These are phyloP conservation scores for Akanthomyces lecanii DNA, from an alignment of 2,329 filamentous ascomycete genomes.

Conservation along the genomic window DNA sequence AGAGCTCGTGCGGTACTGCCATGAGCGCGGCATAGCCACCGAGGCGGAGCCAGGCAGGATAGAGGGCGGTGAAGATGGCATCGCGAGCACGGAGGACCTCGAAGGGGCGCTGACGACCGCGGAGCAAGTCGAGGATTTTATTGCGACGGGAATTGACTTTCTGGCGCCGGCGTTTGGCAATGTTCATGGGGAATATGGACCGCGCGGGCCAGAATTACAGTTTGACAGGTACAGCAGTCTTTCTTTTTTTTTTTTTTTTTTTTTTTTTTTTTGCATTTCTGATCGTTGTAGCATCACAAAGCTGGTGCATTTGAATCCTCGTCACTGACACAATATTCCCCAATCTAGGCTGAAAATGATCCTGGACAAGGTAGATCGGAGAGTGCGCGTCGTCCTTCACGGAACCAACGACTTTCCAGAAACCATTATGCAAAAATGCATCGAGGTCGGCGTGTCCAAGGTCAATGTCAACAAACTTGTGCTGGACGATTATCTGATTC, in stretches of 20 bases:
- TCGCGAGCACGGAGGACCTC: constrained; percentile 53
- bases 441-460: constrained; percentile 36
- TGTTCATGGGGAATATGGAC: constrained; percentile 69
- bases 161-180: constrained; percentile 75
- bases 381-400: constrained; percentile 1
- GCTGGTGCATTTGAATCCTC: too few relatives aligned
- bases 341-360: neutral
- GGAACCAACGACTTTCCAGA: constrained; percentile 7
- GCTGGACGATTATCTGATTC: constrained; percentile 7
- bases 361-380: neutral
- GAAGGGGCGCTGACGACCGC: constrained; percentile 57
- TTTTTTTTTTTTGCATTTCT: too few relatives aligned
- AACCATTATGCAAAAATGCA: neutral
- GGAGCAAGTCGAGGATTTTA: constrained; percentile 66
- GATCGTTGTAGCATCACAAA: too few relatives aligned
- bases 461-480: constrained; percentile 45
- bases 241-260: neutral
- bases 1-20: constrained; percentile 58
- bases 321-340: neutral
- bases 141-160: constrained; percentile 68
- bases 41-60: constrained; percentile 68
- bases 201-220: constrained; percentile 1
- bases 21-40: constrained; percentile 59
- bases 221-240: neutral
- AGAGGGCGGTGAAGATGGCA: constrained; percentile 63